Evolutionary conservation across 164 flowering plant genomes (phyloP).

Genomic region (grape (Vitis vinifera)): ASM3070453v1 NC_081815.1:1798501-1799000

Average conservation of each 20-base stretch:
- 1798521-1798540: slow-evolving; percentile 35
- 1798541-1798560: slow-evolving; percentile 34
- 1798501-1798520: slow-evolving; percentile 58
- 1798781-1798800: slow-evolving; percentile 7
- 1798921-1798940: slow-evolving; percentile 16
- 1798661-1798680: slow-evolving; percentile 8
- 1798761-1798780: slow-evolving; percentile 11
- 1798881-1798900: slow-evolving; percentile 51
- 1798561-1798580: slow-evolving; percentile 40
- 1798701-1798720: slow-evolving; percentile 43
- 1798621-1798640: slow-evolving; percentile 35
- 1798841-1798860: slow-evolving; percentile 58
- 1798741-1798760: slow-evolving; percentile 11
- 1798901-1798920: slow-evolving; percentile 68
- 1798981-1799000: not conserved
- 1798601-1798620: slow-evolving; percentile 10
- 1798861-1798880: slow-evolving; percentile 26
- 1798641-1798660: slow-evolving; percentile 28
- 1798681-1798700: slow-evolving; percentile 16
- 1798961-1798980: slow-evolving; percentile 15
- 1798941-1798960: slow-evolving; percentile 17
- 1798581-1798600: slow-evolving; percentile 22
- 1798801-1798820: slow-evolving; percentile 18
- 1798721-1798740: slow-evolving; percentile 37
- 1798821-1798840: slow-evolving; percentile 44